phyloP scores from a whole-genome alignment of 208 protist genomes.

The Trypanosoma brucei region DNA sequence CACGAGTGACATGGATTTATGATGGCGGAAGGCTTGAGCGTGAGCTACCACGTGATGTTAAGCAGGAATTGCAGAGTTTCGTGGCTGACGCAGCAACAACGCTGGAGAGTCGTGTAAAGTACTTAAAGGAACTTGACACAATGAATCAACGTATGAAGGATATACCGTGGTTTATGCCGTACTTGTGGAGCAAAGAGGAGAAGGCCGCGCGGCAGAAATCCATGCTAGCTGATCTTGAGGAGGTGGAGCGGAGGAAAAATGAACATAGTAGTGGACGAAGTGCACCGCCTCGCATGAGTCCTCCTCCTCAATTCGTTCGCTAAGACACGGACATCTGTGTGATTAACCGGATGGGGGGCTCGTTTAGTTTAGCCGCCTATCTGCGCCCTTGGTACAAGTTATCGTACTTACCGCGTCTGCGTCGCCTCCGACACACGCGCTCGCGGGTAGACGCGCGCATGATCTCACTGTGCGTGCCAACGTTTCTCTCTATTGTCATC shows the following conservation, averaged over 20 bases:
- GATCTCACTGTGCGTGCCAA: no score
- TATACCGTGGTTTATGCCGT: slow-evolving; percentile 92
- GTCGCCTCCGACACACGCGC: no score
- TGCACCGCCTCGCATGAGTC: slow-evolving; percentile 55
- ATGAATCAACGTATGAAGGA: slow-evolving; percentile 87
- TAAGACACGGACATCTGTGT: slow-evolving; percentile 20
- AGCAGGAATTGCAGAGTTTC: slow-evolving; percentile 64
- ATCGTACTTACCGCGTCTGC: no score
- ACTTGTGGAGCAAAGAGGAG: slow-evolving; percentile 90
- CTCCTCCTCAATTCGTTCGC: slow-evolving; percentile 75
- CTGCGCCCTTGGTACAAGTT: neutral
- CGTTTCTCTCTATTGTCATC: no score
- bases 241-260: slow-evolving; percentile 50
- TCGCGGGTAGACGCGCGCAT: no score
- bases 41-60: slow-evolving; percentile 71
- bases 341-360: neutral
- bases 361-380: neutral
- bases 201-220: slow-evolving; percentile 57
- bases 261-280: slow-evolving; percentile 30
- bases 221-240: slow-evolving; percentile 74
- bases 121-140: slow-evolving; percentile 88
- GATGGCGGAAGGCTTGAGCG: slow-evolving; percentile 69
- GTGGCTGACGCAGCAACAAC: slow-evolving; percentile 61
- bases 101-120: slow-evolving; percentile 80
- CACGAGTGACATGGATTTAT: slow-evolving; percentile 84